Evolutionary conservation across 2,329 filamentous ascomycete species (phyloP).

Genomic region (Sarocladium strictum): DNA sequence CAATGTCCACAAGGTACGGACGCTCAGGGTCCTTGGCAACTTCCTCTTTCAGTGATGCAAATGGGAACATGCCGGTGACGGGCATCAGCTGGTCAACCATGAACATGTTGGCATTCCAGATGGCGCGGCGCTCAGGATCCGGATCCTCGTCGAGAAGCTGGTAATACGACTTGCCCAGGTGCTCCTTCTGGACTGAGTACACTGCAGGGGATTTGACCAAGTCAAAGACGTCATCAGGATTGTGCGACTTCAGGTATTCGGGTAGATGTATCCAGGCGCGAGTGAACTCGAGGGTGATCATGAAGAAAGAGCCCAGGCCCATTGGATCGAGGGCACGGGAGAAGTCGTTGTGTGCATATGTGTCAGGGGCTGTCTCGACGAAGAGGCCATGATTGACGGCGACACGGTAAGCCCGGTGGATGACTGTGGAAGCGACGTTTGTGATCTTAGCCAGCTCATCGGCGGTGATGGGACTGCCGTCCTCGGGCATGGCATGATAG

Average conservation of each 20-base stretch:
- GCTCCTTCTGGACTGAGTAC: slow-evolving; percentile 23
- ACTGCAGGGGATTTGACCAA: slow-evolving; percentile 26
- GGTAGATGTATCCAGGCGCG: slow-evolving; percentile 18
- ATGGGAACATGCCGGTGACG: slow-evolving; percentile 29
- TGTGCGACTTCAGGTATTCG: slow-evolving; percentile 25
- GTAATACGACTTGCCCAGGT: slow-evolving; percentile 27
- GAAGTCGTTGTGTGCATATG: slow-evolving; percentile 26
- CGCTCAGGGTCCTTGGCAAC: slow-evolving; percentile 22
- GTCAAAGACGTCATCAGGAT: slow-evolving; percentile 24
- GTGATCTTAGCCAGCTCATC: slow-evolving; percentile 15
- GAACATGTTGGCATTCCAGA: slow-evolving; percentile 28
- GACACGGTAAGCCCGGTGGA: slow-evolving; percentile 25
- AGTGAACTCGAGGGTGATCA: slow-evolving; percentile 25
- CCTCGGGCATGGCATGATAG: slow-evolving; percentile 20
- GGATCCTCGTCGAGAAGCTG: slow-evolving; percentile 24
- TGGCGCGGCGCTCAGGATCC: slow-evolving; percentile 21
- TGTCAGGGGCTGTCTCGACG: slow-evolving; percentile 20
- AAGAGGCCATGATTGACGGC: slow-evolving; percentile 24
- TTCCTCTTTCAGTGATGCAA: slow-evolving; percentile 21
- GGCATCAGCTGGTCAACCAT: slow-evolving; percentile 26
- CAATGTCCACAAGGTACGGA: slow-evolving; percentile 25
- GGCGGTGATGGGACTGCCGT: slow-evolving; percentile 17
- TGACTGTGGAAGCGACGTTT: slow-evolving; percentile 23
- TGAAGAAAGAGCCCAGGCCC: slow-evolving; percentile 23
- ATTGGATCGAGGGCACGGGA: slow-evolving; percentile 22